Evolutionary conservation across 192 early-diverging fungal genomes (phyloP).

Genomic region (Gamsiella multidivaricata): DNA sequence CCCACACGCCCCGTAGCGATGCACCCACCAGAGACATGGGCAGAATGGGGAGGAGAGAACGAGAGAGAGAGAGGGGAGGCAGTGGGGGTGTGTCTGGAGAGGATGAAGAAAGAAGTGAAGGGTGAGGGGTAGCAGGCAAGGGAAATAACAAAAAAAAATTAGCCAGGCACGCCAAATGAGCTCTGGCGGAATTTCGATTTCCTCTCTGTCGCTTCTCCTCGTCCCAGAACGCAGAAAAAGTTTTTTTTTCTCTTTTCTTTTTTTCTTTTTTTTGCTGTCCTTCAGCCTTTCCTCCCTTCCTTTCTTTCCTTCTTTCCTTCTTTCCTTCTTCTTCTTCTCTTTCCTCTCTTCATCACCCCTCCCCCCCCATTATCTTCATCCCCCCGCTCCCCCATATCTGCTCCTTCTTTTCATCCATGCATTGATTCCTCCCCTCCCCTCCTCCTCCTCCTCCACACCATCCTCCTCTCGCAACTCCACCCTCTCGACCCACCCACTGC

Average conservation of each 20-base stretch:
- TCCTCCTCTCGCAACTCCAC: neutral
- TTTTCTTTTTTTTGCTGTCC: neutral
- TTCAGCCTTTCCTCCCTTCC: conserved; percentile 1
- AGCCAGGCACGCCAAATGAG: neutral
- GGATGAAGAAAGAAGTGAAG: neutral
- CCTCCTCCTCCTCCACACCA: neutral
- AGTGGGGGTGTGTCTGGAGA: too few species aligned
- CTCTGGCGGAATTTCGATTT: neutral
- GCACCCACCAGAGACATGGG: too few species aligned
- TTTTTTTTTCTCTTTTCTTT: conserved; percentile 11
- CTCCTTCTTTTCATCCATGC: neutral
- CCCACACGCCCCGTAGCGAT: too few species aligned
- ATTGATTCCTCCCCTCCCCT: neutral
- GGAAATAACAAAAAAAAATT: neutral
- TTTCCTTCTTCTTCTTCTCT: conserved; percentile 5
- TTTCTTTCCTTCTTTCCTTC: neutral
- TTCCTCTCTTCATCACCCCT: conserved; percentile 1
- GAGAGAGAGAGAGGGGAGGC: too few species aligned
- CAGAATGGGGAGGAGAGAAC: too few species aligned
- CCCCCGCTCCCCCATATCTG: neutral
- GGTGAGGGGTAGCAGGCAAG: neutral
- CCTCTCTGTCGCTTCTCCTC: neutral
- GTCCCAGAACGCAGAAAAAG: conserved; percentile 1
- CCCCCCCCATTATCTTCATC: neutral
- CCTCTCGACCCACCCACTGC: neutral